Conservation (phyloP, 768 basidiomycete species). For the Tubosaeta sp. region DNA sequence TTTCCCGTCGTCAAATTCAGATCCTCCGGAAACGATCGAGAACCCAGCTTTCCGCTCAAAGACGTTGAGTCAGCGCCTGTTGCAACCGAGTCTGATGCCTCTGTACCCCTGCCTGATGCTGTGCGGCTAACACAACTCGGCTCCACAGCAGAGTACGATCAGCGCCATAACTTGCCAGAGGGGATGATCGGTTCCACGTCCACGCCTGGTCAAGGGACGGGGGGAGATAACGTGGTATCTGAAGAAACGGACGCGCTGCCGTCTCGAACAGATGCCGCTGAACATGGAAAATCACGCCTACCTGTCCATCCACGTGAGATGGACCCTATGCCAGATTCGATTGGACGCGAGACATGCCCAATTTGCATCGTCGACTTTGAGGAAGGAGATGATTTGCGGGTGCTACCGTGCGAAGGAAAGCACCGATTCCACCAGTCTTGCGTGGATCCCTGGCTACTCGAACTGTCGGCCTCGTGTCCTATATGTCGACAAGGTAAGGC, state of each 20-base stretch:
- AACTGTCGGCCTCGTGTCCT: constrained; percentile 87
- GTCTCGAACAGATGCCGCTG: not conserved
- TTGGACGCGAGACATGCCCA: constrained; percentile 85
- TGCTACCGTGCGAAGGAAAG: constrained; percentile 87
- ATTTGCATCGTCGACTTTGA: constrained; percentile 95
- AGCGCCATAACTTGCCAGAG: not conserved
- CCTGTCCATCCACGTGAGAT: constrained; percentile 9
- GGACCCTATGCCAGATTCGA: constrained; percentile 54
- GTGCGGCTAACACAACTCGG: constrained; percentile 10
- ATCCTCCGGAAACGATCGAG: constrained; percentile 16
- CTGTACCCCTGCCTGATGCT: constrained; percentile 4
- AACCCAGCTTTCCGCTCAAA: constrained; percentile 19
- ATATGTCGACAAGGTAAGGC: constrained; percentile 82
- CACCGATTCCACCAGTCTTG: constrained; percentile 88
- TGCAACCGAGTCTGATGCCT: not conserved
- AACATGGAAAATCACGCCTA: not conserved
- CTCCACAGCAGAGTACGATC: not conserved
- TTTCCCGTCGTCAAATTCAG: constrained; percentile 93
- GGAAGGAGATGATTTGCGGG: constrained; percentile 86
- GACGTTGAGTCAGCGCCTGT: constrained; percentile 30
- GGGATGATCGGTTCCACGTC: not conserved
- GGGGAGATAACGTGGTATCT: not conserved
- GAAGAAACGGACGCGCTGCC: constrained; percentile 6
- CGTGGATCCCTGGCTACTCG: constrained; percentile 91
- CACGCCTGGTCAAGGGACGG: not conserved